Conservation (phyloP, 257 asterid species). For the Solanum acaule region DNA sequence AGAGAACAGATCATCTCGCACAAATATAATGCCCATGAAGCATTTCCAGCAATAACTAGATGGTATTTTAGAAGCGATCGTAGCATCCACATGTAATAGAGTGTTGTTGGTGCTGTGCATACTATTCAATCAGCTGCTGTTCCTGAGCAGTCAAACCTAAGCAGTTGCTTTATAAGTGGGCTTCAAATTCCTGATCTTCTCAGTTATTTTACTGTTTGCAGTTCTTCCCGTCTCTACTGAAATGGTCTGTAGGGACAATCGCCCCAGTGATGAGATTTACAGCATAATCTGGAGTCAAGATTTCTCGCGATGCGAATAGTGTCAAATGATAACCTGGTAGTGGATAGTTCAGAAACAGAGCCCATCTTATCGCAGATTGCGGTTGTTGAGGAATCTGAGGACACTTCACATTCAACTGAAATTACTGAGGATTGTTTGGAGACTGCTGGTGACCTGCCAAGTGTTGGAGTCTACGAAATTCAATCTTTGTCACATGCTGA, state of each 20-base stretch:
- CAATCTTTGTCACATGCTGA: conserved; percentile 50
- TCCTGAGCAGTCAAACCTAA: not conserved
- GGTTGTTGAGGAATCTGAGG: conserved; percentile 36
- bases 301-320: conserved; percentile 58
- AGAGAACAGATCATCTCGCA: conserved; percentile 1
- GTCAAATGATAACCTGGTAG: conserved; percentile 52
- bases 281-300: conserved; percentile 27
- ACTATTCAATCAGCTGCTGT: not conserved
- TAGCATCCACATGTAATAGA: not conserved
- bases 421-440: conserved; percentile 54
- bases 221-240: conserved; percentile 23
- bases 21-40: conserved; percentile 58
- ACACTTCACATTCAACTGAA: conserved; percentile 63
- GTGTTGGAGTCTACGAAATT: conserved; percentile 40
- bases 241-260: conserved; percentile 21
- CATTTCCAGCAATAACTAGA: not conserved
- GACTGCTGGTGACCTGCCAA: conserved; percentile 27
- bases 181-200: not conserved
- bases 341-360: conserved; percentile 76
- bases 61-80: not conserved
- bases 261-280: conserved; percentile 23
- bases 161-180: not conserved
- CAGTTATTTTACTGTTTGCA: conserved; percentile 3
- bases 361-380: conserved; percentile 65
- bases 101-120: not conserved